Percentiles rank a stretch among this genome's conserved stretches.
Conservation (phyloP, 169 alveolate species). For the Plasmodium blacklocki region DNA sequence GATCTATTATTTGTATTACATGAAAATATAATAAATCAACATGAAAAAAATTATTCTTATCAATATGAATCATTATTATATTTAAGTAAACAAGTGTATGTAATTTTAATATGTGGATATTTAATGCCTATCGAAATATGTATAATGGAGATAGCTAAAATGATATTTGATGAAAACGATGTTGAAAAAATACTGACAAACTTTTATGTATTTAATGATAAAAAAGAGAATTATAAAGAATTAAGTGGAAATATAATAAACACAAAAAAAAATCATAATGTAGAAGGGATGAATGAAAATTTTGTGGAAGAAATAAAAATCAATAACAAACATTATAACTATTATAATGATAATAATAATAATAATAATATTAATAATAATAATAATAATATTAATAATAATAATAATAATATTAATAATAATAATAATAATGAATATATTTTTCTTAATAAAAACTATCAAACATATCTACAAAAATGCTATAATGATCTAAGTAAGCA, state of each 20-base stretch:
- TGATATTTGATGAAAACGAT: constrained; percentile 16
- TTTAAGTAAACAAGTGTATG: constrained; percentile 21
- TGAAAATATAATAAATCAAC: neutral
- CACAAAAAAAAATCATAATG: neutral
- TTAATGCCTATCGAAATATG: constrained; percentile 48
- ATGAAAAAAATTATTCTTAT: constrained; percentile 24
- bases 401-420: neutral
- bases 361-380: neutral
- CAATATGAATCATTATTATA: constrained; percentile 48
- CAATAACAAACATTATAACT: neutral
- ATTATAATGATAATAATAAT: neutral
- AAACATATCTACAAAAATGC: constrained; percentile 30
- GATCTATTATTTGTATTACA: constrained; percentile 1
- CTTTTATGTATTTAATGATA: constrained; percentile 16
- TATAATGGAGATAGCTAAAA: constrained; percentile 38
- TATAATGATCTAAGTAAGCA: neutral
- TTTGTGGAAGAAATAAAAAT: too few species aligned
- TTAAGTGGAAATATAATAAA: neutral
- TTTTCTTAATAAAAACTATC: constrained; percentile 25
- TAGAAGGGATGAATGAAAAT: neutral
- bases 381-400: neutral
- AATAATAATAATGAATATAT: constrained; percentile 4
- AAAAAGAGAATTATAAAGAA: too few species aligned
- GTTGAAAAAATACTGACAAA: neutral
- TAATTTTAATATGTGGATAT: constrained; percentile 66